These are phyloP conservation scores for Phytophthora fragariae DNA, from an alignment of 352 stramenopile genomes.

Conservation along the genomic window DNA sequence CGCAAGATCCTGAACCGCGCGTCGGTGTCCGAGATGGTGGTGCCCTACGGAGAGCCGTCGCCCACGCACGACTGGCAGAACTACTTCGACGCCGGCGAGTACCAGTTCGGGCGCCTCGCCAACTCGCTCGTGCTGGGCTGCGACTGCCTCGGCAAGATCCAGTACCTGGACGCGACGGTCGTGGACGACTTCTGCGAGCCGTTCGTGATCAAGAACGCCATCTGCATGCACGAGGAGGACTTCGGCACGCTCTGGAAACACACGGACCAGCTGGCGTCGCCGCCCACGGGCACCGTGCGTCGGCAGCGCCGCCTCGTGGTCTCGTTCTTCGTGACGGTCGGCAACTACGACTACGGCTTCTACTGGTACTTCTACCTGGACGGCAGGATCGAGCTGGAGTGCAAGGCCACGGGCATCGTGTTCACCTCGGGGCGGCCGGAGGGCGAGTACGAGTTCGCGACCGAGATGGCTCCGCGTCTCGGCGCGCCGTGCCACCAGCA, in stretches of 20 bases:
- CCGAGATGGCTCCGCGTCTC: constrained; percentile 65
- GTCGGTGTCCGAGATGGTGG: constrained; percentile 87
- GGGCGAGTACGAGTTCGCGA: constrained; percentile 58
- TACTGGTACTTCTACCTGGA: constrained; percentile 49
- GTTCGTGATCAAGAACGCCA: constrained; percentile 43
- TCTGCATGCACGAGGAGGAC: constrained; percentile 46
- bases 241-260: constrained; percentile 75
- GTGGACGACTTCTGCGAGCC: constrained; percentile 41
- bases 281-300: constrained; percentile 51
- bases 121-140: constrained; percentile 86
- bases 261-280: constrained; percentile 46
- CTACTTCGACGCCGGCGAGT: constrained; percentile 89
- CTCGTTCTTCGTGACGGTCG: constrained; percentile 85
- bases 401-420: constrained; percentile 82
- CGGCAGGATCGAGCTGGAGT: constrained; percentile 78
- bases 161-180: constrained; percentile 40
- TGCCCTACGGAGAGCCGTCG: constrained; percentile 82
- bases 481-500: constrained; percentile 81
- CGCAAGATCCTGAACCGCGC: constrained; percentile 72
- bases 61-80: constrained; percentile 82
- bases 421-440: constrained; percentile 78
- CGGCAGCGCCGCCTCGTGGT: constrained; percentile 81
- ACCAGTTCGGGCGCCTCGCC: constrained; percentile 77
- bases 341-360: constrained; percentile 88
- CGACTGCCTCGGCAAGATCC: constrained; percentile 54